A percentile compares a stretch with the other conserved stretches of the same genome.
Evolutionary conservation across 148 eudicot species (phyloP).

Genomic region (Pouteria glomerata): DNA sequence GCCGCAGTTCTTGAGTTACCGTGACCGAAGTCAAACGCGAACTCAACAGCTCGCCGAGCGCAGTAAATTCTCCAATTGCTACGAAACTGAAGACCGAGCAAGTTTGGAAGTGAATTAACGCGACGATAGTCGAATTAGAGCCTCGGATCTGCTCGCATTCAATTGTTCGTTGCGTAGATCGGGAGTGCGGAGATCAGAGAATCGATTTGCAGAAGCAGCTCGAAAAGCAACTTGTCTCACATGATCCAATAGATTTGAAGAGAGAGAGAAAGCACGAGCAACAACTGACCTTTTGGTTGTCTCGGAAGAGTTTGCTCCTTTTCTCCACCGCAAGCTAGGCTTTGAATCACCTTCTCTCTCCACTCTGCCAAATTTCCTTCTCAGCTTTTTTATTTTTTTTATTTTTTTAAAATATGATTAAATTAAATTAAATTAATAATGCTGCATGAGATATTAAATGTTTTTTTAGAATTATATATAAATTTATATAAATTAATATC

Average conservation of each 20-base stretch:
- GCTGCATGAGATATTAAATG: no score
- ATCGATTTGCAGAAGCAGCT: neutral
- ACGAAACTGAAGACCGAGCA: neutral
- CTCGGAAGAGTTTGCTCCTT: slow-evolving; percentile 14
- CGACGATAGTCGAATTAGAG: neutral
- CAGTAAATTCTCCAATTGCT: neutral
- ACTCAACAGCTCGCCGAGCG: neutral
- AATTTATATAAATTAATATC: no score
- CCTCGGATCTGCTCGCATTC: slow-evolving; percentile 1
- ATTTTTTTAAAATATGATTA: no score
- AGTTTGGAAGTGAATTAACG: neutral
- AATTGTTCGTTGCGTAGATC: neutral
- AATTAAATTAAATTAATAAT: no score
- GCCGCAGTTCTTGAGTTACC: slow-evolving; percentile 4
- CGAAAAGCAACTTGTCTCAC: neutral
- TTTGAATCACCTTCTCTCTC: no score
- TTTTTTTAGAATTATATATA: no score
- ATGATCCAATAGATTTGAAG: slow-evolving; percentile 1
- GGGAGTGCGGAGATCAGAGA: slow-evolving; percentile 5
- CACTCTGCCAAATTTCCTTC: no score
- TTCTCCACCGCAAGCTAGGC: no score
- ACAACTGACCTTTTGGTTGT: no score
- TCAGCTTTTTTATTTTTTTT: no score
- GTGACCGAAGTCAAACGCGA: slow-evolving; percentile 7
- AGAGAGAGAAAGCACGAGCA: slow-evolving; percentile 7